Base-by-base conservation (phyloP, 2,329 filamentous ascomycete species). In the Lachnellula suecica region DNA sequence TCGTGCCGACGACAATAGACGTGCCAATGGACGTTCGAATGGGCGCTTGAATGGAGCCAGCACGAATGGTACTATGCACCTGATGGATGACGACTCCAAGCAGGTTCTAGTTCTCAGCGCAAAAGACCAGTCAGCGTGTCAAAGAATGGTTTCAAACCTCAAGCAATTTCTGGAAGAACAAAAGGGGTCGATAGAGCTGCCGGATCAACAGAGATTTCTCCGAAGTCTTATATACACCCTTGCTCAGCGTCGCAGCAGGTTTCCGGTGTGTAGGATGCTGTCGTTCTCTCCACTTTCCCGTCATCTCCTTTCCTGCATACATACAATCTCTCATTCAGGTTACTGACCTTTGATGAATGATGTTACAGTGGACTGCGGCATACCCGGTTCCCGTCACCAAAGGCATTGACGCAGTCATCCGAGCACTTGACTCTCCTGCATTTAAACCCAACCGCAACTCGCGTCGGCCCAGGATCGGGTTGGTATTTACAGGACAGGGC, bases 401-500 rank as follows among this genome's bases (percentile, higher is more conserved):
- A 31, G n/a, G 27, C 13, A 8, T 31, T 13, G 27, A 31, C 7
- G 27, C 27, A 13, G 27, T 31, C 27, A 31, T 31, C 13, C 47
- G 6, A 15, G 17, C 6, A 25, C 19, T 44, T 11, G 15, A 23
- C n/a, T 19, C 37, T 20, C 19, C 31, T 10, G 20, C 25, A 41
- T 22, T 23, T 5, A 15, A 25, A n/a, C 7, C 20, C 29, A 20
- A 19, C n/a, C 22, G 34, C 22, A 31, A n/a, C 15, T 19, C 22
- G 1, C 13, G 13, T 25, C 19, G 35, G 27, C 47, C 48, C 19
- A n/a, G 44, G 3, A 15, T 55, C 4, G 51, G 54, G 3, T 56
- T 53, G 34, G 57, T 64, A 5, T 65, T 65, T 51, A 61, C 59
- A 5, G 62, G 63, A 19, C 62, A 65, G 17, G 63, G 63, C 7